Base-by-base conservation (phyloP, 2,329 filamentous ascomycete genomes). In the Fusarium sp. region DNA sequence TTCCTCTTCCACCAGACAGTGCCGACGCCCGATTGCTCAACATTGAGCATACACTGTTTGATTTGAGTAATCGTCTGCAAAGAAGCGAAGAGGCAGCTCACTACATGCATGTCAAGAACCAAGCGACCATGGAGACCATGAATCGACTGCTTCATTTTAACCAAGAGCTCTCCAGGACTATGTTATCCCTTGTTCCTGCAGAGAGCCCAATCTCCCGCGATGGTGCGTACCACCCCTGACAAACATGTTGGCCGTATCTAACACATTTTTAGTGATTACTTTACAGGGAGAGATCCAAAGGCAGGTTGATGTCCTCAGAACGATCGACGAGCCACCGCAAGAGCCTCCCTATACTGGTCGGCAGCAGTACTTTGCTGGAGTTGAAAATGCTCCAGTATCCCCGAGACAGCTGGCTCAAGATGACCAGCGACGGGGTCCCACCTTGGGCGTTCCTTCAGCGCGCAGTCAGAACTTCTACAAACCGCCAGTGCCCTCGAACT, bases 331-430 rank as follows among this genome's bases (percentile, higher is more conserved):
- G 71, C 86, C 89, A 37, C 89, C 90, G 7, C 67, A 61, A 62
- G 94, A 97, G 62, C 84, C 84, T 64, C 86, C 89, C 18, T 90
- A 90, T 64, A 92, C 87, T 31, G 88, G 86, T 65, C 88, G 90
- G 64, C 89, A 89, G 67, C 85, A 88, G 49, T 92, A 90, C 79
- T 90, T 93, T 71, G 82, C 87, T 44, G 87, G 85, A 71, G 81
- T 92, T 25, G 92, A 94, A 67, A 90, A 92, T 65, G 88, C 91
- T 2, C 94, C 94, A 13, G 87, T 97, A 41, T 98, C 95, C 42
- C 95, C 95, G 21, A 90, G 94, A 67, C 94, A 97, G 80, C 82
- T 94, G 70, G 89, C 94, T 12, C 92, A 94, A 75, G 94, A 97
- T 75, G 95, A 97, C 63, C 88, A 89, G 57, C 90, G 94, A 69